Percentiles rank a stretch among this genome's conserved stretches.
These are phyloP conservation scores for Trichocladium antarcticum DNA, from an alignment of 495 filamentous ascomycete species.

Conservation along the genomic window DNA sequence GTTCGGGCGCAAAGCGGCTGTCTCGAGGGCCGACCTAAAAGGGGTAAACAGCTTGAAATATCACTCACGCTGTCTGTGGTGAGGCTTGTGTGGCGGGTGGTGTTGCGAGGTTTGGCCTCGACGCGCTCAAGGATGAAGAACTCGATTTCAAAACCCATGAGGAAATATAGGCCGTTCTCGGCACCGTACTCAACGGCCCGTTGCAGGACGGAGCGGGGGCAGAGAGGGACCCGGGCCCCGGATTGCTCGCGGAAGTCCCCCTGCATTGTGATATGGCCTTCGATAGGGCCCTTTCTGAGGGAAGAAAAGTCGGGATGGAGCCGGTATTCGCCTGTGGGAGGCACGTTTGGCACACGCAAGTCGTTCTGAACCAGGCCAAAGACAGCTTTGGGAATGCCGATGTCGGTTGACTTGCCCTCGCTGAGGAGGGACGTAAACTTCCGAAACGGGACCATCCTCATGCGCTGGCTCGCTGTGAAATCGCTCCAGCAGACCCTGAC, in stretches of 20 bases:
- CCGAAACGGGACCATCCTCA: conserved; percentile 56
- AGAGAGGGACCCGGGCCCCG: conserved; percentile 35
- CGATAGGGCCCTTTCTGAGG: conserved; percentile 43
- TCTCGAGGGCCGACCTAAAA: no score
- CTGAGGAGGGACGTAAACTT: conserved; percentile 50
- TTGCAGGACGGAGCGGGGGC: conserved; percentile 49
- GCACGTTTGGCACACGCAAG: conserved; percentile 30
- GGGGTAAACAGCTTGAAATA: no score
- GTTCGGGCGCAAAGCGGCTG: no score
- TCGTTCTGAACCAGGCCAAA: conserved; percentile 53
- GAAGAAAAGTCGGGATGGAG: conserved; percentile 51
- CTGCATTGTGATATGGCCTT: conserved; percentile 49
- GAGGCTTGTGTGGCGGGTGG: conserved; percentile 23
- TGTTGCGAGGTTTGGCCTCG: conserved; percentile 16
- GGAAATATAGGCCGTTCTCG: conserved; percentile 40
- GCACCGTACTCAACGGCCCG: conserved; percentile 40
- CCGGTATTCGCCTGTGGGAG: conserved; percentile 47
- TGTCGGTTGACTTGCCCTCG: conserved; percentile 36
- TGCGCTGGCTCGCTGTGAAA: conserved; percentile 58
- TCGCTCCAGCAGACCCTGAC: conserved; percentile 73
- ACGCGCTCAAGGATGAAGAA: conserved; percentile 53
- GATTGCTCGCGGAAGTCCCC: conserved; percentile 47
- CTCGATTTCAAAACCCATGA: conserved; percentile 76
- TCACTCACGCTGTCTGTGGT: conserved; percentile 32
- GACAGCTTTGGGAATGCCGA: conserved; percentile 45